Conservation (phyloP, 2,329 filamentous ascomycete species). For the Cladosporium colombiae region DNA sequence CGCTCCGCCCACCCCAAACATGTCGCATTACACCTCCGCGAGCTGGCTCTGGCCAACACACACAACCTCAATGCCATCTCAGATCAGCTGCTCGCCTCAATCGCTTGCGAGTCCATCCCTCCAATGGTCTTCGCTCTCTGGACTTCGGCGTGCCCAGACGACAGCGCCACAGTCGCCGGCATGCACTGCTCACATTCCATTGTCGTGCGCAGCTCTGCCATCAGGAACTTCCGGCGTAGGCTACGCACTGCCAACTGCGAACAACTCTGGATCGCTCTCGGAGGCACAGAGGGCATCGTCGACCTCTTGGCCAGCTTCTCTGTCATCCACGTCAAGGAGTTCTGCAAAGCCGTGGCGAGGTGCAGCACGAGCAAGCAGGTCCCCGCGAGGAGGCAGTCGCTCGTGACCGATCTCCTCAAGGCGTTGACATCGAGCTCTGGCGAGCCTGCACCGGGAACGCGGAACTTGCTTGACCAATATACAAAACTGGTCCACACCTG, state of each 20-base stretch:
- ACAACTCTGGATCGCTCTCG: slow-evolving; percentile 25
- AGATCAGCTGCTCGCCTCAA: neutral
- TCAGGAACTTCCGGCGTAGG: neutral
- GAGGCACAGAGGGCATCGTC: slow-evolving; percentile 26
- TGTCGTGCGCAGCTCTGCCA: slow-evolving; percentile 4
- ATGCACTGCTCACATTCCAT: neutral
- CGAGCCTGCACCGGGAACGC: slow-evolving; percentile 1
- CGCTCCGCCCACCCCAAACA: neutral
- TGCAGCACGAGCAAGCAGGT: slow-evolving; percentile 16
- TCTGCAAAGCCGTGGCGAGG: slow-evolving; percentile 23
- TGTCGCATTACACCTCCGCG: neutral
- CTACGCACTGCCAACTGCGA: slow-evolving; percentile 19
- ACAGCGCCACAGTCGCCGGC: neutral
- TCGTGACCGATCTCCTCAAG: slow-evolving; percentile 24
- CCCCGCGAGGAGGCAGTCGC: slow-evolving; percentile 15
- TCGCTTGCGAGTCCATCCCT: neutral
- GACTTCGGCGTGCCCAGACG: neutral
- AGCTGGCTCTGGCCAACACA: neutral
- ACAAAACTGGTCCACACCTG: slow-evolving; percentile 24
- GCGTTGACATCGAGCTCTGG: slow-evolving; percentile 17
- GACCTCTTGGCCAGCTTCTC: slow-evolving; percentile 24
- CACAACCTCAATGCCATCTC: neutral
- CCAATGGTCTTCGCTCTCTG: neutral
- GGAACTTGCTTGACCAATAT: slow-evolving; percentile 20
- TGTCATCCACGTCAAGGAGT: slow-evolving; percentile 26